phyloP scores from a whole-genome alignment of 106 monocot genomes.

The Allium cepa region DNA sequence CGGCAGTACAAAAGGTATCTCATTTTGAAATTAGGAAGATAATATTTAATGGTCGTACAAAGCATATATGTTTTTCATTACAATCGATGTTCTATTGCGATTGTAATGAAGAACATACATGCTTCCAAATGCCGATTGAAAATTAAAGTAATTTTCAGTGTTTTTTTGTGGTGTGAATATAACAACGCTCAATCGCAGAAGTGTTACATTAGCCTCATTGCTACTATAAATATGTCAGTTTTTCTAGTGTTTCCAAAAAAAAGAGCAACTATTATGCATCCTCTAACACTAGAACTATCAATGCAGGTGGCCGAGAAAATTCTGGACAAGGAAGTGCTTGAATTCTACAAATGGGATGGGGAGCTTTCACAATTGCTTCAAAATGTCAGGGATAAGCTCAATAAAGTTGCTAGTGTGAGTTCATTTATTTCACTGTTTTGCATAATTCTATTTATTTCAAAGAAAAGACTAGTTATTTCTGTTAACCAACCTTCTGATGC shows the following conservation, averaged over 20 bases:
- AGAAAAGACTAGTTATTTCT: background rate
- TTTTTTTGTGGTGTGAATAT: background rate
- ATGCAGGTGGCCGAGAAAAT: conserved; percentile 82
- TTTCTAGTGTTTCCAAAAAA: background rate
- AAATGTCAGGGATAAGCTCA: conserved; percentile 82
- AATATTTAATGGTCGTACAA: too few species aligned
- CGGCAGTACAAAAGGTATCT: too few species aligned
- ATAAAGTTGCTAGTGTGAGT: conserved; percentile 68
- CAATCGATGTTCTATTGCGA: too few species aligned
- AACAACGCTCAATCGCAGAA: background rate
- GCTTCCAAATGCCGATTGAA: too few species aligned
- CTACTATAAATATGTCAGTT: too few species aligned
- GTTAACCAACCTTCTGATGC: background rate
- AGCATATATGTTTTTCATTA: too few species aligned
- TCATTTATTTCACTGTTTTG: background rate
- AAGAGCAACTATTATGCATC: too few species aligned
- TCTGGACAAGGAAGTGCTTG: conserved; percentile 69
- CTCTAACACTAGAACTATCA: too few species aligned
- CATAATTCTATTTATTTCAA: background rate
- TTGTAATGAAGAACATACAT: too few species aligned
- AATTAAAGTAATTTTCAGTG: too few species aligned
- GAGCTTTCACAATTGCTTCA: conserved; percentile 72
- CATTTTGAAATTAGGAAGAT: too few species aligned
- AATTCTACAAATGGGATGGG: conserved; percentile 98
- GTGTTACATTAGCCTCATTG: background rate